Evolutionary conservation across 1,284 basidiomycete species (phyloP), one percentile per base, ranked within the genome.

Genomic region (Xanthoconium separans): DNA sequence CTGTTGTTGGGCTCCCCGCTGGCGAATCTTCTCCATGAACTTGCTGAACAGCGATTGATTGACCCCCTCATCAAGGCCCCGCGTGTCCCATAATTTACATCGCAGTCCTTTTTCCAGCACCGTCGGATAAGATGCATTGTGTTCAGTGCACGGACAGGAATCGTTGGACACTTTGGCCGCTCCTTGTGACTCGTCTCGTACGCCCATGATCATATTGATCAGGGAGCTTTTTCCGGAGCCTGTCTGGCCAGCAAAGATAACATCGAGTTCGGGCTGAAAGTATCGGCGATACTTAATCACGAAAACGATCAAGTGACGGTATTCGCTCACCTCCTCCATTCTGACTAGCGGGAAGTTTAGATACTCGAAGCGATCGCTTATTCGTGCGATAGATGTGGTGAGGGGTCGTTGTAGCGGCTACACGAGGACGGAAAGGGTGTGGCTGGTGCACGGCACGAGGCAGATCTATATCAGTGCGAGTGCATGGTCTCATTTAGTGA

Each of bases 211-310:
- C 65, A 66, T 69, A 34, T 66, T 66, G 55, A 66, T 53, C 27
- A 66, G 45, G 1, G 67, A 44, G 40, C 65, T 66, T 51, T 66
- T 66, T 6, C 65, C 65, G 43, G 65, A 56, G 3, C 65, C 65
- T 37, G 65, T 66, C 37, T 61, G 59, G 22, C 65, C 65, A 31
- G 60, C 64, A 15, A 66, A 61, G 22, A 66, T 30, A 40, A 66
- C 50, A 16, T 69, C 59, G 47, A 56, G 52, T 44, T 57, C 51
- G 27, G 50, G 41, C 62, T 63, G 44, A 7, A 45, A 36, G n/a
- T 15, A 36, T 30, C 27, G 40, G 47, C 6, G 29, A 45, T 27
- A 44, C 54, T 63, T 24, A 54, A 27, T 27, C 6, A 27, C 24
- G 16, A 27, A 50, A 2, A n/a, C 12, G 37, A 27, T 50, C 47